phyloP scores from a whole-genome alignment of 805 yeast species.

The Lachancea thermotolerans region DNA sequence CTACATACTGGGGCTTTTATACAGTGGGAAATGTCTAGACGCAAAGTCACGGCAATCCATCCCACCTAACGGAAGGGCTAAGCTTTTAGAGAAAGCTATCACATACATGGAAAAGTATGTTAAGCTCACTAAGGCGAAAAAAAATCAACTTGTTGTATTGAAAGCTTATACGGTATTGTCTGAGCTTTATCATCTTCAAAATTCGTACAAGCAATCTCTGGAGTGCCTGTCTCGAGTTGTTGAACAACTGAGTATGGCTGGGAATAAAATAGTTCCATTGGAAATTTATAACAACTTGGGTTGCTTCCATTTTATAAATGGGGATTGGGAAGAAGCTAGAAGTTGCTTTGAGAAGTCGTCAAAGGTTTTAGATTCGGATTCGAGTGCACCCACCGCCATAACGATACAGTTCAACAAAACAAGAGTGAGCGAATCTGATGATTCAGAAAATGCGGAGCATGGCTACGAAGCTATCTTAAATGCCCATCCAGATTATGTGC shows the following conservation, averaged over 20 bases:
- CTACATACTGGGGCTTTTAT: constrained; percentile 69
- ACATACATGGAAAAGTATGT: constrained; percentile 63
- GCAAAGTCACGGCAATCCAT: constrained; percentile 5
- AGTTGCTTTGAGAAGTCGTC: constrained; percentile 46
- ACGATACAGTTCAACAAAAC: constrained; percentile 71
- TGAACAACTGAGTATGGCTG: constrained; percentile 37
- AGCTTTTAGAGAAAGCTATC: constrained; percentile 46
- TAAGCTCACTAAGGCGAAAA: constrained; percentile 47
- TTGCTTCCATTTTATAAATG: constrained; percentile 65
- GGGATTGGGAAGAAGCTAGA: constrained; percentile 51
- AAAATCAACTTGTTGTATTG: constrained; percentile 50
- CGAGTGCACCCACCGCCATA: constrained; percentile 29
- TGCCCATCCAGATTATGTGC: constrained; percentile 60
- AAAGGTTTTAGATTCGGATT: constrained; percentile 15
- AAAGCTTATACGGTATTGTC: constrained; percentile 67
- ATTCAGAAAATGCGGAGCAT: constrained; percentile 21
- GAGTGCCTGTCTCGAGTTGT: constrained; percentile 55
- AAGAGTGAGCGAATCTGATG: constrained; percentile 53
- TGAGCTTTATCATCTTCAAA: constrained; percentile 59
- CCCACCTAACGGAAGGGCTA: constrained; percentile 15
- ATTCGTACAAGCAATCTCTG: constrained; percentile 56
- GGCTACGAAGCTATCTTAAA: constrained; percentile 51
- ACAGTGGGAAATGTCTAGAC: constrained; percentile 43
- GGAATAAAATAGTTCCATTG: constrained; percentile 37
- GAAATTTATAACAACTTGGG: constrained; percentile 79